Conservation (phyloP, 106 monocot species). For the Gastrodia elata region DNA sequence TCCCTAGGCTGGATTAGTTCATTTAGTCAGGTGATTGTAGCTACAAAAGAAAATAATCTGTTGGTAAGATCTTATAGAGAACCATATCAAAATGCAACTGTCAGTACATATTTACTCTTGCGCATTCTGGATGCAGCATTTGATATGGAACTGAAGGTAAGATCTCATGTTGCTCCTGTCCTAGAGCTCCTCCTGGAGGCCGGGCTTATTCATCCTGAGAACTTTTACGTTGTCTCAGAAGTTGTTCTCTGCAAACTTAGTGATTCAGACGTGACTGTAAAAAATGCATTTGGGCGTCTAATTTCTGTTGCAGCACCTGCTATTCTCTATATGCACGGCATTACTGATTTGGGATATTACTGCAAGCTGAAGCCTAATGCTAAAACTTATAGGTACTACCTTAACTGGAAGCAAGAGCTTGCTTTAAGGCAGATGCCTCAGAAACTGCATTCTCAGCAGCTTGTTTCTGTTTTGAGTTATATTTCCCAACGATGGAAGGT, state of each 20-base stretch:
- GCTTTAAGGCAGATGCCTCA: conserved; percentile 46
- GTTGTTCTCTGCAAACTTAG: conserved; percentile 75
- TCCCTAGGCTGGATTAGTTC: conserved; percentile 55
- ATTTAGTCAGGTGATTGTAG: conserved; percentile 23
- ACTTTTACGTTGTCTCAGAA: conserved; percentile 37
- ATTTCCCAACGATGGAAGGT: conserved; percentile 84
- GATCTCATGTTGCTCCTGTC: conserved; percentile 50
- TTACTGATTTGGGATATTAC: conserved; percentile 22
- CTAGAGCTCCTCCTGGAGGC: conserved; percentile 62
- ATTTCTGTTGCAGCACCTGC: conserved; percentile 54
- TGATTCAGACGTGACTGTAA: conserved; percentile 57
- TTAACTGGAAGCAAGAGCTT: conserved; percentile 62
- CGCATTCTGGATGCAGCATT: conserved; percentile 64
- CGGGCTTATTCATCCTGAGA: conserved; percentile 43
- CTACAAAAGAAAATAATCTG: conserved; percentile 16
- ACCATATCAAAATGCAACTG: conserved; percentile 16
- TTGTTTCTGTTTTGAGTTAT: conserved; percentile 82
- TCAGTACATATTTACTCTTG: conserved; percentile 40
- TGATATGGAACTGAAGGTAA: conserved; percentile 66
- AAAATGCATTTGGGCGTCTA: conserved; percentile 44
- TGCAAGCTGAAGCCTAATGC: conserved; percentile 11
- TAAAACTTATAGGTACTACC: conserved; percentile 14
- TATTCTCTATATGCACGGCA: conserved; percentile 43
- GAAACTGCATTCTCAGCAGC: conserved; percentile 68
- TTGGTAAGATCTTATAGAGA: conserved; percentile 9